Percentiles rank a stretch among this genome's conserved stretches.
Evolutionary conservation across 192 early-diverging fungal species (phyloP).

Genomic region (Mortierella hygrophila): DNA sequence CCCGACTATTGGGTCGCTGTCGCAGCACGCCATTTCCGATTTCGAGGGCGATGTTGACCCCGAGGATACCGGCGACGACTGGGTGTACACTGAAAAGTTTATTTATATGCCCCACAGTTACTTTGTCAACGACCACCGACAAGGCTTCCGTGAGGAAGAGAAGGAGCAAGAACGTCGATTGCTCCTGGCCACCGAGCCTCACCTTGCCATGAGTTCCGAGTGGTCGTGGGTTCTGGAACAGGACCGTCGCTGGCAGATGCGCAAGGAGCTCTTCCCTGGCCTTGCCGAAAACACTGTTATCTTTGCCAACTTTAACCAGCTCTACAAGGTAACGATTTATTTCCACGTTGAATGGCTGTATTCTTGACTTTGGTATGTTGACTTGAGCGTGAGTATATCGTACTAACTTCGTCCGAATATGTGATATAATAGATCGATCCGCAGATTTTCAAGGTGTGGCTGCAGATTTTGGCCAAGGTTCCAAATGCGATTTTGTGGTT

Average conservation of each 20-base stretch:
- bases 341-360: not conserved
- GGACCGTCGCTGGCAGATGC: constrained; percentile 84
- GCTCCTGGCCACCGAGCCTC: constrained; percentile 38
- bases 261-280: constrained; percentile 86
- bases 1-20: not conserved
- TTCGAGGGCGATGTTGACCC: constrained; percentile 71
- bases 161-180: constrained; percentile 60
- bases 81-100: constrained; percentile 90
- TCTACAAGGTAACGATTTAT: constrained; percentile 78
- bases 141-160: constrained; percentile 89
- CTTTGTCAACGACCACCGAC: constrained; percentile 95
- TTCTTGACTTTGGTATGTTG: not conserved
- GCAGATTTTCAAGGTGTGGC: constrained; percentile 86
- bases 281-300: constrained; percentile 87
- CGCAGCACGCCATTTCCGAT: constrained; percentile 42
- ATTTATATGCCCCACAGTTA: constrained; percentile 94
- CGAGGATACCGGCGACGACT: constrained; percentile 65
- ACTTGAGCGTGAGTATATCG: not conserved
- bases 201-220: constrained; percentile 49
- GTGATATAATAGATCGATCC: constrained; percentile 79
- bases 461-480: constrained; percentile 82
- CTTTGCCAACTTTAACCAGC: constrained; percentile 97
- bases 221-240: constrained; percentile 83
- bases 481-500: constrained; percentile 92
- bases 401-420: not conserved